A percentile compares a stretch with the other conserved stretches of the same genome.
These are phyloP conservation scores for Petunia hybrid DNA, from an alignment of 305 asterid genomes.

Conservation along the genomic window DNA sequence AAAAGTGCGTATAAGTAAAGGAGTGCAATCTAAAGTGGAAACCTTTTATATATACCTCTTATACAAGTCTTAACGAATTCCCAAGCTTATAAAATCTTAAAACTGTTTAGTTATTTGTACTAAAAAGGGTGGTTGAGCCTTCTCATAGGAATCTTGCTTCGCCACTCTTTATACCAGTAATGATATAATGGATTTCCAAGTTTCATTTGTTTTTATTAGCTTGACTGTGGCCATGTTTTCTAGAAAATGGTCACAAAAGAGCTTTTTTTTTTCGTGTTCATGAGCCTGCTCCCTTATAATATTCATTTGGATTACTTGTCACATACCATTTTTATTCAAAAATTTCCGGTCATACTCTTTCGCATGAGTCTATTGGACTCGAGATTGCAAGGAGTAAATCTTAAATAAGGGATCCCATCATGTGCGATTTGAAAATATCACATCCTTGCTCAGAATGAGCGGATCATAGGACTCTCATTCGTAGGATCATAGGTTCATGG, in stretches of 20 bases:
- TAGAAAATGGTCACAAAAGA: conserved; percentile 11
- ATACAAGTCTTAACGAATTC: conserved; percentile 5
- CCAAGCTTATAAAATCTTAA: not conserved
- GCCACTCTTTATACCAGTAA: not conserved
- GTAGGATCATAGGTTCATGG: not conserved
- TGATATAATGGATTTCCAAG: conserved; percentile 18
- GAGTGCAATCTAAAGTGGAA: not conserved
- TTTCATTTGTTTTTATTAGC: conserved; percentile 17
- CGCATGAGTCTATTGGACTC: not conserved
- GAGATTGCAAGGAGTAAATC: not conserved
- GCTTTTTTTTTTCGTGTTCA: not conserved
- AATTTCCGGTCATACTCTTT: conserved; percentile 9
- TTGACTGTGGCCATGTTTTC: conserved; percentile 11
- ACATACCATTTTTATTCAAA: not conserved
- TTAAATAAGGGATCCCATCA: not conserved
- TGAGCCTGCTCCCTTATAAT: conserved; percentile 15
- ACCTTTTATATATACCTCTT: conserved; percentile 10
- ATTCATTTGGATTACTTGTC: conserved; percentile 25
- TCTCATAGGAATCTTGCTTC: not conserved
- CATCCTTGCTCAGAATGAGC: conserved; percentile 3
- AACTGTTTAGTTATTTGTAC: not conserved
- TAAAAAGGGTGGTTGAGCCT: not conserved
- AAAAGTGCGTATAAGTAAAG: not conserved
- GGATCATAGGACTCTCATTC: too few species aligned
- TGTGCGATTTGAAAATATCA: not conserved